These are phyloP conservation scores for Lasiosphaeria ovina DNA, from an alignment of 495 filamentous ascomycete species.

Conservation along the genomic window DNA sequence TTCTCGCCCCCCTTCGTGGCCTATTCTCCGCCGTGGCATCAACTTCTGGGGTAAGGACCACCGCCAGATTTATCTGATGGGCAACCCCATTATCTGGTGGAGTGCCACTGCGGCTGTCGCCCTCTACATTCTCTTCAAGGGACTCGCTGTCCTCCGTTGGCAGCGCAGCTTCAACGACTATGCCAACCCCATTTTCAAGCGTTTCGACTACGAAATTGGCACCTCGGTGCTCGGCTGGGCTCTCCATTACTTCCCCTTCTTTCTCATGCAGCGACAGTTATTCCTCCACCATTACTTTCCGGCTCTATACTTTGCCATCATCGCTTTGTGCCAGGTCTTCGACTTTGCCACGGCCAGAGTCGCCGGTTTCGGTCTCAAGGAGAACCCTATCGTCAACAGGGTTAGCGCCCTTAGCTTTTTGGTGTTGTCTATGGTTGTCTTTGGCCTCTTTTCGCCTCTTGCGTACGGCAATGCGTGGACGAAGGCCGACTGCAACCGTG, in stretches of 20 bases:
- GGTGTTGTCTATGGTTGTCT: conserved; percentile 67
- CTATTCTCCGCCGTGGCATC: conserved; percentile 88
- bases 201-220: conserved; percentile 96
- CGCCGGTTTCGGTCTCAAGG: conserved; percentile 61
- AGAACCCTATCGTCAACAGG: conserved; percentile 72
- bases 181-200: conserved; percentile 73
- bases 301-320: conserved; percentile 90
- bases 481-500: conserved; percentile 72
- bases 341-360: conserved; percentile 79
- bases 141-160: conserved; percentile 84
- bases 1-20: conserved; percentile 91
- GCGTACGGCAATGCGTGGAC: conserved; percentile 96
- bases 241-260: conserved; percentile 98
- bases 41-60: conserved; percentile 98
- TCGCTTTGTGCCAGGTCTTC: conserved; percentile 81
- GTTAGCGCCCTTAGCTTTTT: conserved; percentile 67
- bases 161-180: conserved; percentile 91
- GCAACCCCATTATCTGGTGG: conserved; percentile 97
- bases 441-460: conserved; percentile 79
- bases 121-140: conserved; percentile 81
- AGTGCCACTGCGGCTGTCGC: conserved; percentile 76
- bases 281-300: conserved; percentile 92
- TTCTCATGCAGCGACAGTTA: conserved; percentile 88
- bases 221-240: conserved; percentile 87
- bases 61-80: conserved; percentile 93